Conservation (phyloP, 1,139 yeast species). For the Sugiyamaella japonica region DNA sequence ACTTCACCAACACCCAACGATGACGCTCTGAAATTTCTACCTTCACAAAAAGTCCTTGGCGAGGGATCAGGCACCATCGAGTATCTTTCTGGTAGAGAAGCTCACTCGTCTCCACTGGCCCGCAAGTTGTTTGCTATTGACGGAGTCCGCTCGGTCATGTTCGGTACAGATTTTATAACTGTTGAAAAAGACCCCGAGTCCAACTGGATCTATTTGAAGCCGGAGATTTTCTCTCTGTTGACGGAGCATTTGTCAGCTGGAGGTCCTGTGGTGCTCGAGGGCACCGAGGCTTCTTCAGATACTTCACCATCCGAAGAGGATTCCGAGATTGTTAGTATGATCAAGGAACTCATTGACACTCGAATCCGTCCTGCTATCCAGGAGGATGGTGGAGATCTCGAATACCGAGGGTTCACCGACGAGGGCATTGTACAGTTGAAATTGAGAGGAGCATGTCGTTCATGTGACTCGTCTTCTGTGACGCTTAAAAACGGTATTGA, state of each 20-base stretch:
- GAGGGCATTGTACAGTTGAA: slow-evolving; percentile 74
- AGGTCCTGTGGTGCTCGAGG: slow-evolving; percentile 49
- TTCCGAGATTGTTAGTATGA: slow-evolving; percentile 81
- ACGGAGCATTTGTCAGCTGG: slow-evolving; percentile 86
- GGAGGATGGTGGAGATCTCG: slow-evolving; percentile 84
- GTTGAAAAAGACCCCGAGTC: slow-evolving; percentile 63
- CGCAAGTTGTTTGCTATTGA: slow-evolving; percentile 73
- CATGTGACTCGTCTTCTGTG: slow-evolving; percentile 74
- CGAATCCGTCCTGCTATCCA: slow-evolving; percentile 87
- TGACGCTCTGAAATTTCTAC: slow-evolving; percentile 86
- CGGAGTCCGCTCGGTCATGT: slow-evolving; percentile 85
- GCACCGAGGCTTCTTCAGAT: slow-evolving; percentile 52
- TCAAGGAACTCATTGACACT: slow-evolving; percentile 89
- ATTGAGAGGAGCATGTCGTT: slow-evolving; percentile 79
- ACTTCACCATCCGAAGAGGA: slow-evolving; percentile 58
- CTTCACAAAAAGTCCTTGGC: slow-evolving; percentile 61
- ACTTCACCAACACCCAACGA: slow-evolving; percentile 84
- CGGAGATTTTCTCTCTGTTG: slow-evolving; percentile 80
- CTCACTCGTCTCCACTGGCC: slow-evolving; percentile 81
- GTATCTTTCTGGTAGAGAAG: slow-evolving; percentile 67
- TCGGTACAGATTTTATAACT: slow-evolving; percentile 85
- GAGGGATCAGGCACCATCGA: slow-evolving; percentile 52
- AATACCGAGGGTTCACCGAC: slow-evolving; percentile 62
- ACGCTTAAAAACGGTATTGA: slow-evolving; percentile 82
- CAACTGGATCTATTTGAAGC: slow-evolving; percentile 77